phyloP scores from a whole-genome alignment of 179 eudicot species.

The Carnegiea gigantea region DNA sequence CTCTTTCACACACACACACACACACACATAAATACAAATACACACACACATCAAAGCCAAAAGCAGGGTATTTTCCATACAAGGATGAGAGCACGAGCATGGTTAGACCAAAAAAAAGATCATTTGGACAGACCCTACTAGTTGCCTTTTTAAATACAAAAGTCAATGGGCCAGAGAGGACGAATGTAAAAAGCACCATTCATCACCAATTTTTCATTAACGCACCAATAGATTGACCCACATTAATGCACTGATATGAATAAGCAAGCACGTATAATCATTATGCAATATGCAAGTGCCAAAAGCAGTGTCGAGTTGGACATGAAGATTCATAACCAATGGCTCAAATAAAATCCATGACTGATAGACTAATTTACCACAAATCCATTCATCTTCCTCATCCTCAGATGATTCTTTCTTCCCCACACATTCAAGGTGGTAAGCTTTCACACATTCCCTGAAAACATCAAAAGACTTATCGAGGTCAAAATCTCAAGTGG shows the following conservation, averaged over 20 bases:
- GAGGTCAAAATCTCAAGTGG: not conserved
- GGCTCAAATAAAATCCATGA: not conserved
- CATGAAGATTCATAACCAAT: not conserved
- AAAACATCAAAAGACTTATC: constrained; percentile 3
- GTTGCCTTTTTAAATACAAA: not conserved
- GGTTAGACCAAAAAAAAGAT: no score
- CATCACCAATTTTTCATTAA: not conserved
- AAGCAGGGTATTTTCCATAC: no score
- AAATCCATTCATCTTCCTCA: constrained; percentile 34
- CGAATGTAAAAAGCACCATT: not conserved
- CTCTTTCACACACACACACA: not conserved
- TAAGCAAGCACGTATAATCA: not conserved
- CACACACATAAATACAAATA: not conserved
- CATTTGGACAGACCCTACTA: no score
- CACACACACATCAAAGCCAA: not conserved
- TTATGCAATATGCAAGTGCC: not conserved
- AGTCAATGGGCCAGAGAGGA: not conserved
- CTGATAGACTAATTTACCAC: constrained; percentile 32
- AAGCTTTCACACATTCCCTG: constrained; percentile 46
- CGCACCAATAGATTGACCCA: not conserved
- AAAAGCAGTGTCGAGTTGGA: not conserved
- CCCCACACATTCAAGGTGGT: constrained; percentile 39
- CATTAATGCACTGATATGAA: not conserved
- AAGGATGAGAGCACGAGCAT: not conserved
- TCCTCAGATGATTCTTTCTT: constrained; percentile 31